Evolutionary conservation across 495 filamentous ascomycete species (phyloP).

Genomic region (Darksidea phi): DNA sequence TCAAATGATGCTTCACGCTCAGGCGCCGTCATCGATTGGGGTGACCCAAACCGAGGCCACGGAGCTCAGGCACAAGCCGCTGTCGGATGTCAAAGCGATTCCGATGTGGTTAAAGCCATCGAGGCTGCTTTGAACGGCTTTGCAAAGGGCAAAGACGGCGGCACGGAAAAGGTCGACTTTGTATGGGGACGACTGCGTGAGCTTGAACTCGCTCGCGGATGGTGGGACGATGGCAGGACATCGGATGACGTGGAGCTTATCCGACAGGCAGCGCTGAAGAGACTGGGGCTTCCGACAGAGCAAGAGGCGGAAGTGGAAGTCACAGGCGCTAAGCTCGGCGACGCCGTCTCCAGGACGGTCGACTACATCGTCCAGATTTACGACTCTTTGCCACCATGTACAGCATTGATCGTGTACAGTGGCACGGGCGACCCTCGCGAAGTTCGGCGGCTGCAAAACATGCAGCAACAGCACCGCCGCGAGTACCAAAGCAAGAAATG

Average conservation of each 20-base stretch:
- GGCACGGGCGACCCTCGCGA: constrained; percentile 86
- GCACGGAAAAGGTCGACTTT: constrained; percentile 75
- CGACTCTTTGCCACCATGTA: constrained; percentile 74
- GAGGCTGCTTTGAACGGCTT: constrained; percentile 68
- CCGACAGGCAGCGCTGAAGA: constrained; percentile 16
- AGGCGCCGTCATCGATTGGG: constrained; percentile 87
- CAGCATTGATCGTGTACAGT: constrained; percentile 82
- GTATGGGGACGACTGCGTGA: constrained; percentile 85
- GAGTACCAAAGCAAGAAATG: constrained; percentile 80
- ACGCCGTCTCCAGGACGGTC: constrained; percentile 51
- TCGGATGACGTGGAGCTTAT: constrained; percentile 41
- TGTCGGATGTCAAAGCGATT: constrained; percentile 73
- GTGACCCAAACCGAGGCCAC: constrained; percentile 69
- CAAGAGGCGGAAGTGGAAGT: constrained; percentile 8
- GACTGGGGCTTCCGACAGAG: constrained; percentile 20
- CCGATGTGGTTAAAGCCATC: constrained; percentile 69
- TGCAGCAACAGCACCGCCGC: constrained; percentile 70
- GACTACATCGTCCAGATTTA: constrained; percentile 67
- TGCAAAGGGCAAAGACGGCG: constrained; percentile 58
- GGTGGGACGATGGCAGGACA: constrained; percentile 60
- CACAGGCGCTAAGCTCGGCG: constrained; percentile 42
- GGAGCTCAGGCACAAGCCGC: constrained; percentile 68
- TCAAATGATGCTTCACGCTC: constrained; percentile 51
- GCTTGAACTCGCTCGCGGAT: constrained; percentile 76
- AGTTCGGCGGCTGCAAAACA: constrained; percentile 66